phyloP scores from a whole-genome alignment of 148 eudicot species.

The Silene latifolia region DNA sequence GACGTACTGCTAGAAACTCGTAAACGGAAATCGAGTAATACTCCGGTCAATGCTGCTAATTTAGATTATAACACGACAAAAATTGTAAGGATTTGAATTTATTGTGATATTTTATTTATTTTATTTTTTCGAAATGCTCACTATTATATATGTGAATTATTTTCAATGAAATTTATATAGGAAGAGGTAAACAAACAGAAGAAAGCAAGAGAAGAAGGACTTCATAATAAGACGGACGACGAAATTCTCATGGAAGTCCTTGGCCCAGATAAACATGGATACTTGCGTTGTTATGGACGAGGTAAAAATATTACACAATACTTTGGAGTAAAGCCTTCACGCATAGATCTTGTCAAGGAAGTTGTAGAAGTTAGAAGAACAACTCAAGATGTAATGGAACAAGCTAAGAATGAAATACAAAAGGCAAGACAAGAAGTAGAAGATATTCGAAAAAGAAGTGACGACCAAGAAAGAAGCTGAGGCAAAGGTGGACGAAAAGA shows the following conservation, averaged over 20 bases:
- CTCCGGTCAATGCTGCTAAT: too few species aligned
- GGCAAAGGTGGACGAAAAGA: constrained; percentile 3
- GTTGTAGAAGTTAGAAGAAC: not conserved
- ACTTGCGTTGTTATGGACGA: constrained; percentile 18
- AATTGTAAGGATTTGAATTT: not conserved
- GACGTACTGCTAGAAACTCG: too few species aligned
- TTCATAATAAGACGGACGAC: constrained; percentile 4
- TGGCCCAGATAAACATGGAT: constrained; percentile 14
- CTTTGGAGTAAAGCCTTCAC: too few species aligned
- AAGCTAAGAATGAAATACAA: not conserved
- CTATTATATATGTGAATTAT: not conserved
- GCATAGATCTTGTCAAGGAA: constrained; percentile 13
- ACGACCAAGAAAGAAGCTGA: not conserved
- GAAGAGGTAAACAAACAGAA: not conserved
- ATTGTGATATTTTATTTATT: not conserved
- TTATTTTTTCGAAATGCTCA: not conserved
- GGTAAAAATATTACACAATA: too few species aligned
- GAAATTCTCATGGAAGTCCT: constrained; percentile 18
- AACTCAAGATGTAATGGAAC: not conserved
- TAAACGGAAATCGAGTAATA: too few species aligned
- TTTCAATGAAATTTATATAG: not conserved
- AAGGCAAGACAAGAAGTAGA: constrained; percentile 4
- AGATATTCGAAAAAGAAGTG: not conserved
- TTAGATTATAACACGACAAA: too few species aligned
- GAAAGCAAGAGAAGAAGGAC: constrained; percentile 19